phyloP scores from a whole-genome alignment of 768 basidiomycete species.

The Boletus insuetus region DNA sequence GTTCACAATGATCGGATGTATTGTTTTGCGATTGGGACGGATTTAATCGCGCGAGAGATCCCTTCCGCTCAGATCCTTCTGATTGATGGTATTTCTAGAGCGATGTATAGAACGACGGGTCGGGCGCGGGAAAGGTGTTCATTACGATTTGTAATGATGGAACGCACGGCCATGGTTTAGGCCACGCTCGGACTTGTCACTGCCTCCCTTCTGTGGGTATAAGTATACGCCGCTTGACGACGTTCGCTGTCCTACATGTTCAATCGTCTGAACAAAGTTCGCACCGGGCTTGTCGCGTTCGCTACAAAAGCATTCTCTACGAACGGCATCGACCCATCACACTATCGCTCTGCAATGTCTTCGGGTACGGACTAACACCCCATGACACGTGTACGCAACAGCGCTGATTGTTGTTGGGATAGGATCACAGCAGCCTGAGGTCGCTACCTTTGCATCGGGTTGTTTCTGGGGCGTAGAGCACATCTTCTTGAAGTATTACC shows the following conservation, averaged over 20 bases:
- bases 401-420: slow-evolving; percentile 23
- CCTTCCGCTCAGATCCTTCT: no score
- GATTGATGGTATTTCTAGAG: no score
- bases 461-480: slow-evolving; percentile 90
- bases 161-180: no score
- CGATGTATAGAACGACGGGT: no score
- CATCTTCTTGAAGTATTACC: slow-evolving; percentile 79
- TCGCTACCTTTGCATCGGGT: slow-evolving; percentile 52
- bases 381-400: neutral
- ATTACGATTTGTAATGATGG: no score
- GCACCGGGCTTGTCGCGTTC: slow-evolving; percentile 23
- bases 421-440: slow-evolving; percentile 43
- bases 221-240: no score
- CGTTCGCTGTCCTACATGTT: slow-evolving; percentile 18
- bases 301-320: slow-evolving; percentile 14
- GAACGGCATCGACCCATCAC: slow-evolving; percentile 35
- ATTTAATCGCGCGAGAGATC: no score
- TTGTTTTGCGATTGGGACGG: no score
- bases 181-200: no score
- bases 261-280: slow-evolving; percentile 21
- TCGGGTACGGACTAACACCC: slow-evolving; percentile 13
- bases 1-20: no score
- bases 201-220: no score
- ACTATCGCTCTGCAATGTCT: slow-evolving; percentile 42
- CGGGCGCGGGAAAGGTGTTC: no score